phyloP scores from a whole-genome alignment of 768 basidiomycete species.

The Rhizopogon vinicolor region DNA sequence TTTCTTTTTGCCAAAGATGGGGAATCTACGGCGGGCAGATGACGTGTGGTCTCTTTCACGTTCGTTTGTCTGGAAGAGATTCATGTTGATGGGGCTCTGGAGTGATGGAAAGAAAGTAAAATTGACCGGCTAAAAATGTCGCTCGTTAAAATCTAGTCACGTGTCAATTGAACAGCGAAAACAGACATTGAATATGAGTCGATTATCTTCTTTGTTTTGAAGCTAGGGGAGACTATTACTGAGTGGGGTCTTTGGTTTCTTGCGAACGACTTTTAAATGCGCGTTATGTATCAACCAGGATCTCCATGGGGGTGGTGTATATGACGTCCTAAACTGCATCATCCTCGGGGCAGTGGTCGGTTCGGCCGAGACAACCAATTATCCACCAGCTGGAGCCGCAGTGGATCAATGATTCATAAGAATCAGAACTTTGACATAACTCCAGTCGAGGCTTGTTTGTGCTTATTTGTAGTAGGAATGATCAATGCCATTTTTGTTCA shows the following conservation, averaged over 20 bases:
- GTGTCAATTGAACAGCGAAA: too few relatives aligned
- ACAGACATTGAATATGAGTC: too few relatives aligned
- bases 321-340: background rate
- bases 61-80: background rate
- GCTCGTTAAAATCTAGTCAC: too few relatives aligned
- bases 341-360: too few relatives aligned
- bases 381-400: background rate
- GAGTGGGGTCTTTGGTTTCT: background rate
- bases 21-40: slow-evolving; percentile 3
- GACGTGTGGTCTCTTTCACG: background rate
- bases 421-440: background rate
- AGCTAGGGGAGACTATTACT: background rate
- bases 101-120: background rate
- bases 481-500: background rate
- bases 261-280: background rate
- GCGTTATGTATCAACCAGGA: background rate
- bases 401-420: background rate
- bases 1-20: slow-evolving; percentile 25
- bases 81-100: background rate
- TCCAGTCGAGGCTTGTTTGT: slow-evolving; percentile 1
- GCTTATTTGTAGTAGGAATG: slow-evolving; percentile 10
- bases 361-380: background rate
- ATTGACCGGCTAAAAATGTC: too few relatives aligned
- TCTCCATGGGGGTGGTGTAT: background rate
- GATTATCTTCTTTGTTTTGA: too few relatives aligned